Percentiles rank a stretch among this genome's conserved stretches.
Conservation (phyloP, 192 early-diverging fungal genomes). For the Coemansia guatemalensis region DNA sequence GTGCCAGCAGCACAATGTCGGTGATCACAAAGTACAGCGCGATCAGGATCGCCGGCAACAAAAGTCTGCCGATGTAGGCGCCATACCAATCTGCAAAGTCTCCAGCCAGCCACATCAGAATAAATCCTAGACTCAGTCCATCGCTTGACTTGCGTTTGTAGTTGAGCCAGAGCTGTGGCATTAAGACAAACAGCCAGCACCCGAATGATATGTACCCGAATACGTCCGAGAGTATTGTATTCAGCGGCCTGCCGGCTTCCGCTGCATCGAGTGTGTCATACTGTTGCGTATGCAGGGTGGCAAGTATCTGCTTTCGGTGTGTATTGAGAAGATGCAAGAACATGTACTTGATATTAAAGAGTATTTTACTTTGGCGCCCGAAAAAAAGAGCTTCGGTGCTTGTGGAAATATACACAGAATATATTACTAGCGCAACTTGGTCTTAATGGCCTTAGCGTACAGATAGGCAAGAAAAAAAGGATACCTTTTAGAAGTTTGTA, state of each 20-base stretch:
- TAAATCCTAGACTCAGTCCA: constrained; percentile 47
- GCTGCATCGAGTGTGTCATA: constrained; percentile 5
- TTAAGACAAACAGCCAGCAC: constrained; percentile 41
- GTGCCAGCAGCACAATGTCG: constrained; percentile 66
- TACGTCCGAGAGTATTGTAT: constrained; percentile 35
- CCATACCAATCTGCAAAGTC: constrained; percentile 53
- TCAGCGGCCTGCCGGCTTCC: constrained; percentile 7
- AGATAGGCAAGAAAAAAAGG: neutral
- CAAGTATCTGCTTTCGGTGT: constrained; percentile 33
- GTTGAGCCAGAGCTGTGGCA: constrained; percentile 51
- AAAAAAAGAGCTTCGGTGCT: neutral
- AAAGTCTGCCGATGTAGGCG: constrained; percentile 43
- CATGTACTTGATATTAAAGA: constrained; percentile 18
- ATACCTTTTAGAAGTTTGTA: neutral
- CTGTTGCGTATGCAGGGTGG: constrained; percentile 15
- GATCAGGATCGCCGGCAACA: constrained; percentile 61
- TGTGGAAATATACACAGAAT: neutral
- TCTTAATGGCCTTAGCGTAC: neutral
- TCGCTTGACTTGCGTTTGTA: constrained; percentile 52
- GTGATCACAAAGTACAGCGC: constrained; percentile 72
- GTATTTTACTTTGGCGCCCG: no score
- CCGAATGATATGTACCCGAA: constrained; percentile 48
- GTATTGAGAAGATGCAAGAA: constrained; percentile 16
- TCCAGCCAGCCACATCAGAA: constrained; percentile 51
- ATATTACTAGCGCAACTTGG: neutral